Evolutionary conservation across 495 filamentous ascomycete species (phyloP), one percentile per base, ranked within the genome.

Genomic region (Penicillium canariense): DNA sequence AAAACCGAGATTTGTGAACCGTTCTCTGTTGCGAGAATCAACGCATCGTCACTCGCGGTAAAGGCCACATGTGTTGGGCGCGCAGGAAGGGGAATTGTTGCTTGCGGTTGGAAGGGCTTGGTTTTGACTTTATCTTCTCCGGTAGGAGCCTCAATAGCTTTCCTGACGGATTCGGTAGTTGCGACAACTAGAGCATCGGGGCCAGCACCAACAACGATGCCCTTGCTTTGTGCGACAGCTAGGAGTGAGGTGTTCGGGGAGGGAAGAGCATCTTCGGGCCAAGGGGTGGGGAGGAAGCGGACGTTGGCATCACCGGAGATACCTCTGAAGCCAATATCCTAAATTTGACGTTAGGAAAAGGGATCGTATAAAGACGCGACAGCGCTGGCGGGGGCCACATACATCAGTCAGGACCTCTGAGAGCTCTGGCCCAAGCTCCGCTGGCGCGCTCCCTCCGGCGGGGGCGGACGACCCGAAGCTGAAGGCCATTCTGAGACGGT

Each of bases 21-120:
- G 53, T 79, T 79, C 66, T 96, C 90, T 8, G 89, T 91, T 5
- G 88, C 88, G 12, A 97, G 72, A 18, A 96, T 82, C 42, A 99
- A 75, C 52, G 86, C 91, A 48, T 82, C 82, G 65, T 96, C 95
- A 59, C 90, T 86, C 42, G 88, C 82, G 0, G 89, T 90, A 63
- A 97, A 99, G 23, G 86, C 87, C 7, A 97, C 78, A 68, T 99
- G 95, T 5, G 90, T 93, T 39, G 96, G 81, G 59, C 88, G 81
- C 58, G 85, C 80, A 6, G 86, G 83, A 43, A 96, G 72, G 5
- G 85, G 74, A 11, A 97, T 75, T 32, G 78, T 88, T 20, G 87
- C 73, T 56, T 90, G 83, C 23, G 94, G 87, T 39, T 81, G 78
- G 63, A 95, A 97, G 1, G 80, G 65, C 56, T 87, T 87, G 34